Evolutionary conservation across 371 early-diverging fungal genomes (phyloP).

Genomic region (Dipsacomyces acuminosporus): DNA sequence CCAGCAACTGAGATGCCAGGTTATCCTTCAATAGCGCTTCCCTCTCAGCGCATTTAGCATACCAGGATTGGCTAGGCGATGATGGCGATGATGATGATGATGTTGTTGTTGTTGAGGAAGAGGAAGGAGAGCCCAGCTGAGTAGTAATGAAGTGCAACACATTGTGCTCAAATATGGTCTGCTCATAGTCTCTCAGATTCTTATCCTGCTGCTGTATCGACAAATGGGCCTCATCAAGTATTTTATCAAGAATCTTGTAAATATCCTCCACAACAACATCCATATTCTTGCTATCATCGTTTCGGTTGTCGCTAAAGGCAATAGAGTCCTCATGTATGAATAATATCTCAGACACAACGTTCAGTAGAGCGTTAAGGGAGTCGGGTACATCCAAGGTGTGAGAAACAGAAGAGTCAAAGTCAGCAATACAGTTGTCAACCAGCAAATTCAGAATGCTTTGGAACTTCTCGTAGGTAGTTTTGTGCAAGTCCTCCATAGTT

Average conservation of each 20-base stretch:
- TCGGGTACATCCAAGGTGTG: slow-evolving; percentile 35
- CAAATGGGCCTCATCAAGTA: slow-evolving; percentile 6
- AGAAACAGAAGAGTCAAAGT: slow-evolving; percentile 10
- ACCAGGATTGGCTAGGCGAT: too few species aligned
- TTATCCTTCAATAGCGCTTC: slow-evolving; percentile 1
- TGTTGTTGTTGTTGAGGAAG: too few species aligned
- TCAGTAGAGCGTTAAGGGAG: slow-evolving; percentile 15
- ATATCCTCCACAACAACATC: slow-evolving; percentile 2
- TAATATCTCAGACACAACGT: slow-evolving; percentile 18
- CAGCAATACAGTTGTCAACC: slow-evolving; percentile 1
- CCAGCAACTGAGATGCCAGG: slow-evolving; percentile 10
- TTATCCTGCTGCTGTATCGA: not conserved
- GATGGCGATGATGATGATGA: too few species aligned
- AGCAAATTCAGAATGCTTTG: slow-evolving; percentile 2
- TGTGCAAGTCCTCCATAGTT: slow-evolving; percentile 3
- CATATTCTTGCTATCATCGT: not conserved
- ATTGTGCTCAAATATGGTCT: slow-evolving; percentile 34
- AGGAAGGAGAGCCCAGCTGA: not conserved
- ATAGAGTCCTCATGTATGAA: slow-evolving; percentile 13
- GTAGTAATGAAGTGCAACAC: slow-evolving; percentile 4
- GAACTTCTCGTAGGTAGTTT: slow-evolving; percentile 6
- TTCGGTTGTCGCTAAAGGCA: not conserved
- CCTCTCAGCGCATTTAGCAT: not conserved
- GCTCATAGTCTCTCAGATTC: slow-evolving; percentile 26
- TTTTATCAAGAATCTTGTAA: not conserved